A percentile compares a stretch with the other conserved stretches of the same genome.
Evolutionary conservation across 495 filamentous ascomycete genomes (phyloP).

Genomic region (Penicillium diatomitis): DNA sequence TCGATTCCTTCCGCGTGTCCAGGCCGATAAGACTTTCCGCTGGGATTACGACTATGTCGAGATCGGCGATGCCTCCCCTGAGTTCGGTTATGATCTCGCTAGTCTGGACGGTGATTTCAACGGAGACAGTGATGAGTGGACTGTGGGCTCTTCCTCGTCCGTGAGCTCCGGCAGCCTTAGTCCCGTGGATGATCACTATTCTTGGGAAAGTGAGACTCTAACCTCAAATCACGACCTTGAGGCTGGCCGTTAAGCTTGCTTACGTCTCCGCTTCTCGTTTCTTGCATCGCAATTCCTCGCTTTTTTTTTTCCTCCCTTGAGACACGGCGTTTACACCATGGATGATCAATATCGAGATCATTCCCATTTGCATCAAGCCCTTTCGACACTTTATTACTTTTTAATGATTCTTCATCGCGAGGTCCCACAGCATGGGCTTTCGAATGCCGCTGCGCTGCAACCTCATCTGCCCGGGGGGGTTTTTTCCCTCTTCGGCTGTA

Average conservation of each 20-base stretch:
- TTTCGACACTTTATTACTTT: slow-evolving; percentile 35
- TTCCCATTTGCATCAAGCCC: slow-evolving; percentile 35
- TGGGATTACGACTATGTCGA: slow-evolving; percentile 97
- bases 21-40: slow-evolving; percentile 72
- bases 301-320: slow-evolving; percentile 13
- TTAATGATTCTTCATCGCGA: slow-evolving; percentile 18
- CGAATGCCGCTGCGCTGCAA: slow-evolving; percentile 14
- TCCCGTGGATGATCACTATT: slow-evolving; percentile 51
- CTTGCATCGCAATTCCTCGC: slow-evolving; percentile 9
- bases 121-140: slow-evolving; percentile 63
- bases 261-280: slow-evolving; percentile 10
- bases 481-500: slow-evolving; percentile 25
- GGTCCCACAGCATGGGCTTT: slow-evolving; percentile 13
- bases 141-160: slow-evolving; percentile 62
- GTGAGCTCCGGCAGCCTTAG: slow-evolving; percentile 53
- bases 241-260: slow-evolving; percentile 29
- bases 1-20: slow-evolving; percentile 70
- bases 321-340: slow-evolving; percentile 29
- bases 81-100: slow-evolving; percentile 47
- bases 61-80: slow-evolving; percentile 50
- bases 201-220: slow-evolving; percentile 55
- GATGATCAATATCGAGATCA: slow-evolving; percentile 31
- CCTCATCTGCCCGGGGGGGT: slow-evolving; percentile 6
- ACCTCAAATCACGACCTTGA: slow-evolving; percentile 46
- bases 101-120: slow-evolving; percentile 48